Conservation (phyloP, 192 early-diverging fungal species). For the Tieghemiomyces parasiticus region DNA sequence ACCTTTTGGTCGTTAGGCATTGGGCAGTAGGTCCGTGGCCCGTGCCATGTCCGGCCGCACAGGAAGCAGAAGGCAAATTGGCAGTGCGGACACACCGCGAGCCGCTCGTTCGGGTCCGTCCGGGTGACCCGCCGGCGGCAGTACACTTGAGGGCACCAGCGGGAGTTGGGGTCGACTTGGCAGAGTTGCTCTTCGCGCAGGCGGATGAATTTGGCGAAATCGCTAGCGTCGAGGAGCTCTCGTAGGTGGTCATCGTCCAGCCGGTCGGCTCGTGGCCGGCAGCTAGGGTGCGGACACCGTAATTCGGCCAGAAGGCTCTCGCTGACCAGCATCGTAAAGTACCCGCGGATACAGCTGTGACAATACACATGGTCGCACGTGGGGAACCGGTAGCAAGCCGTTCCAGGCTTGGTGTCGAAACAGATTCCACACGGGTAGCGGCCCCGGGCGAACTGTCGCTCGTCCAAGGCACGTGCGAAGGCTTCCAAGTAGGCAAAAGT, state of each 20-base stretch:
- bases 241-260: neutral
- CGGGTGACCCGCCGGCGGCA: neutral
- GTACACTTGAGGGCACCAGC: neutral
- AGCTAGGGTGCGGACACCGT: neutral
- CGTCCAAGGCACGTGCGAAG: neutral
- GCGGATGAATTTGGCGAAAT: neutral
- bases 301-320: neutral
- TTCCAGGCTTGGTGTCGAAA: neutral
- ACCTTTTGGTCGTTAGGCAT: conserved; percentile 5
- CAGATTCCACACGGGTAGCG: neutral
- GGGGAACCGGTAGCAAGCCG: neutral
- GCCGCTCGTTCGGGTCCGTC: neutral
- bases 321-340: neutral
- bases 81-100: conserved; percentile 1
- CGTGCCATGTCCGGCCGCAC: conserved; percentile 17
- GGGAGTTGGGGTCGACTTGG: neutral
- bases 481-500: neutral
- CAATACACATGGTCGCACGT: neutral
- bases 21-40: conserved; percentile 12
- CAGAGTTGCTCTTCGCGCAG: neutral
- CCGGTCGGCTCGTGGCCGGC: neutral
- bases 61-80: conserved; percentile 16
- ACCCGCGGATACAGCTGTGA: neutral
- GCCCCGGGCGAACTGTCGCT: neutral
- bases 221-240: neutral